These are phyloP conservation scores for Daedaleopsis nitida DNA, from an alignment of 768 basidiomycete species.

Conservation along the genomic window DNA sequence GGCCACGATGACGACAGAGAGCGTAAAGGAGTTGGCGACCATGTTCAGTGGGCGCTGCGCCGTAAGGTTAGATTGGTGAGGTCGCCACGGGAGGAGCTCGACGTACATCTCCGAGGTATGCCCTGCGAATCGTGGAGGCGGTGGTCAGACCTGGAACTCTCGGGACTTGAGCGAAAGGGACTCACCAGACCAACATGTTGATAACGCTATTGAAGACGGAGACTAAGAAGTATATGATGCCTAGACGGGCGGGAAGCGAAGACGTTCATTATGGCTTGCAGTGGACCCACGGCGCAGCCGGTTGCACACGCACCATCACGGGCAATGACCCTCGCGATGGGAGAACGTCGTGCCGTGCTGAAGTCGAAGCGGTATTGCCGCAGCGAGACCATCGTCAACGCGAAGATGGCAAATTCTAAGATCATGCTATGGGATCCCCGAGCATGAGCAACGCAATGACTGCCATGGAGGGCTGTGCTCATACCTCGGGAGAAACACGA, in stretches of 20 bases:
- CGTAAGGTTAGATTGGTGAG: not conserved
- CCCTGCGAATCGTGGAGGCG: not conserved
- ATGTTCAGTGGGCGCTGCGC: constrained; percentile 17
- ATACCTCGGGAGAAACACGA: constrained; percentile 18
- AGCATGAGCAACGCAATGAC: not conserved
- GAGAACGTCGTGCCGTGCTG: not conserved
- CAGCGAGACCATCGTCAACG: constrained; percentile 13
- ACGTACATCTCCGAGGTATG: constrained; percentile 6
- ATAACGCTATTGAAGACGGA: constrained; percentile 10
- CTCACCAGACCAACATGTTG: constrained; percentile 18
- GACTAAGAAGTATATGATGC: constrained; percentile 11
- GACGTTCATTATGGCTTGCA: no score
- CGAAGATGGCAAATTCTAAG: constrained; percentile 13
- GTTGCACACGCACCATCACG: constrained; percentile 16
- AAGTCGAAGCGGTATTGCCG: constrained; percentile 6
- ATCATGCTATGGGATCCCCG: not conserved
- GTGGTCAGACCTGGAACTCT: not conserved
- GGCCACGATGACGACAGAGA: constrained; percentile 17
- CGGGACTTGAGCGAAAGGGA: not conserved
- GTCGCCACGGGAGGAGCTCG: not conserved
- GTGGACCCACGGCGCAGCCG: not conserved
- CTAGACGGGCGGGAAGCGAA: not conserved
- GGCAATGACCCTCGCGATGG: constrained; percentile 8
- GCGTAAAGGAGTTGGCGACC: constrained; percentile 18
- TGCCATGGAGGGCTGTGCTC: not conserved